phyloP scores from a whole-genome alignment of 805 yeast species.

The Hanseniaspora meyeri region DNA sequence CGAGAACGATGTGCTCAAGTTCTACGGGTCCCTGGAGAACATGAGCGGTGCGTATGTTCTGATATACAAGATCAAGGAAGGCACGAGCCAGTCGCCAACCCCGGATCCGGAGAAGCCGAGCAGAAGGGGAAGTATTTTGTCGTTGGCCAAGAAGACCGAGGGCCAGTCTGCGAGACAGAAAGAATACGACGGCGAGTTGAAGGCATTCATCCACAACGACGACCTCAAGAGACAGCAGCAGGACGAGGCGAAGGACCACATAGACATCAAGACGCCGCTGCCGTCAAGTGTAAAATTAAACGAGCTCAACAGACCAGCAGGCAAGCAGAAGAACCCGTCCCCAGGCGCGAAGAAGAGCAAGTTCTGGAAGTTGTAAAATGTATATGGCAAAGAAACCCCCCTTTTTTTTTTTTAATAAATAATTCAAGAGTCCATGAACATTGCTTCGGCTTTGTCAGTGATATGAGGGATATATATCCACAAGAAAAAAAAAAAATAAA shows the following conservation, averaged over 20 bases:
- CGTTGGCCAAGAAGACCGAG: neutral
- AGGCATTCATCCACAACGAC: slow-evolving; percentile 5
- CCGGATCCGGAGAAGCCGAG: neutral
- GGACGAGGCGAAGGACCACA: neutral
- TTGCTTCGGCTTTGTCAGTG: too few species aligned
- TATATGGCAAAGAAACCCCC: neutral
- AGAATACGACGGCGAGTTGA: neutral
- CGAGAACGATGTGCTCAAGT: slow-evolving; percentile 68
- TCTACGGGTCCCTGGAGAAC: slow-evolving; percentile 80
- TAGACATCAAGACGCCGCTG: neutral
- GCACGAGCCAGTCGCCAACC: neutral
- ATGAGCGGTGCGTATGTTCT: slow-evolving; percentile 84
- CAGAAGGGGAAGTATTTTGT: slow-evolving; percentile 5
- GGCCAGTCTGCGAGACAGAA: neutral
- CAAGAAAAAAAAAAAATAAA: too few species aligned
- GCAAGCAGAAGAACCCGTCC: neutral
- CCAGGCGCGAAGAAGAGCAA: neutral
- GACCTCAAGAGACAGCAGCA: neutral
- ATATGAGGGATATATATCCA: too few species aligned
- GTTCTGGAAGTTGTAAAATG: neutral
- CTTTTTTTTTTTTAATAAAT: neutral
- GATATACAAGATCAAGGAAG: slow-evolving; percentile 48
- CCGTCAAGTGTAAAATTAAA: slow-evolving; percentile 1
- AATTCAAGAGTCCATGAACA: too few species aligned
- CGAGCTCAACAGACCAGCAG: neutral